Conservation (phyloP, 2,329 filamentous ascomycete genomes). For the Colletotrichum gloeosporioides region DNA sequence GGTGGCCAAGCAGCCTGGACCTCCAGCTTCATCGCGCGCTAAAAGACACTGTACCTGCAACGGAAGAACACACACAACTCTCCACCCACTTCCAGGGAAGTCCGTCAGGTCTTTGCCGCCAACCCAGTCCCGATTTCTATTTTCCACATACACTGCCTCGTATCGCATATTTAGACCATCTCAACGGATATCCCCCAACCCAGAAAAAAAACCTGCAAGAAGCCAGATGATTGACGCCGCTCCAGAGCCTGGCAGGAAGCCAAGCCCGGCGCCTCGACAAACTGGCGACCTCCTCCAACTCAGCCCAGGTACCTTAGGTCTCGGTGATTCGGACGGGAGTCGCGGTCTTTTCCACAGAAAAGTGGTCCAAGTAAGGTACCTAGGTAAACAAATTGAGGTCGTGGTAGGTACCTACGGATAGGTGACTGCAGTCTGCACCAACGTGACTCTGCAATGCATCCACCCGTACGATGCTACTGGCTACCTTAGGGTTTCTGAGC, state of each 20-base stretch:
- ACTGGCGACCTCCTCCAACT: not conserved
- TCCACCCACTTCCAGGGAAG: not conserved
- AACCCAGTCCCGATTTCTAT: not conserved
- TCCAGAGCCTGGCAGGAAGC: not conserved
- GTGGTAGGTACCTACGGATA: too few species aligned
- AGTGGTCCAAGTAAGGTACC: not conserved
- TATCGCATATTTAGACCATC: not conserved
- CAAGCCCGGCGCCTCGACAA: not conserved
- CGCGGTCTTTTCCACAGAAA: not conserved
- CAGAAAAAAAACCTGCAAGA: not conserved
- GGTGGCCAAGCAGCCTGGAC: not conserved
- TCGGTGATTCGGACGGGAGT: not conserved
- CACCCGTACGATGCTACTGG: not conserved
- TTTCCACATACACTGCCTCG: slow-evolving; percentile 5
- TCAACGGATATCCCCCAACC: not conserved
- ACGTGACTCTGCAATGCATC: not conserved
- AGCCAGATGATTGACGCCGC: not conserved
- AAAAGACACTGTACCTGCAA: slow-evolving; percentile 6
- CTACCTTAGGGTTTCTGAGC: not conserved
- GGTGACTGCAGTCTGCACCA: not conserved
- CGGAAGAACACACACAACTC: slow-evolving; percentile 1
- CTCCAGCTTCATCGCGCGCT: not conserved
- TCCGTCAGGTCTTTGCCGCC: not conserved
- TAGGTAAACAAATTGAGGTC: not conserved
- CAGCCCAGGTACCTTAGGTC: not conserved